phyloP scores from a whole-genome alignment of 352 stramenopile genomes.

The Globisporangium paddicum region DNA sequence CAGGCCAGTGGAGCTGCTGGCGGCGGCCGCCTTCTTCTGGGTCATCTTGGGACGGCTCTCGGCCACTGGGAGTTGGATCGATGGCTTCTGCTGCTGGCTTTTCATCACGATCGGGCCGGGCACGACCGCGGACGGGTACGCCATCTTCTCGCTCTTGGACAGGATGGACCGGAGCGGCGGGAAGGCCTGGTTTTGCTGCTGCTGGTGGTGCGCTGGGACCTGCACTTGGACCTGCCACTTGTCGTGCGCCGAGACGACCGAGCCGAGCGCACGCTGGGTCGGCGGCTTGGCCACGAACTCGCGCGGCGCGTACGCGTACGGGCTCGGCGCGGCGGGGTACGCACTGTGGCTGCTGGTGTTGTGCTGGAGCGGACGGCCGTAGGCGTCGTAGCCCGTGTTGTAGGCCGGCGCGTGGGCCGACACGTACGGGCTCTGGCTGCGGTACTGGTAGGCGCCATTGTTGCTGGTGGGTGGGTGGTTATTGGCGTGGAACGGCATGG shows the following conservation, averaged over 20 bases:
- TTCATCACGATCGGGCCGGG: conserved; percentile 22
- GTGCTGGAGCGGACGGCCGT: conserved; percentile 6
- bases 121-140: background rate
- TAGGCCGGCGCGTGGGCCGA: background rate
- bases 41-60: background rate
- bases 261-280: conserved; percentile 2
- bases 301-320: conserved; percentile 6
- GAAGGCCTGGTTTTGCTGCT: conserved; percentile 9
- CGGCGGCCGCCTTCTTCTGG: background rate
- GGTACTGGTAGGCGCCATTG: too few species aligned
- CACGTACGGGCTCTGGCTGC: conserved; percentile 5
- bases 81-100: background rate
- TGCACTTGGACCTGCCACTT: conserved; percentile 12
- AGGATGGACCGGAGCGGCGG: conserved; percentile 13
- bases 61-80: conserved; percentile 5
- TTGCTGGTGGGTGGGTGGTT: too few species aligned
- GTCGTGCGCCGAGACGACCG: conserved; percentile 9
- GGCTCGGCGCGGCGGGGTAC: background rate
- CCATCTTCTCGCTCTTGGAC: conserved; percentile 13
- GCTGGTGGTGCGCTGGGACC: conserved; percentile 4
- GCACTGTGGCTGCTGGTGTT: background rate
- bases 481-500: background rate
- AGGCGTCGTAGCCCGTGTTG: conserved; percentile 11
- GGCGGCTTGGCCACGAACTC: background rate
- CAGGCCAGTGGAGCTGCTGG: conserved; percentile 3